phyloP scores from a whole-genome alignment of 768 basidiomycete species.

The Trametopsis cervina region DNA sequence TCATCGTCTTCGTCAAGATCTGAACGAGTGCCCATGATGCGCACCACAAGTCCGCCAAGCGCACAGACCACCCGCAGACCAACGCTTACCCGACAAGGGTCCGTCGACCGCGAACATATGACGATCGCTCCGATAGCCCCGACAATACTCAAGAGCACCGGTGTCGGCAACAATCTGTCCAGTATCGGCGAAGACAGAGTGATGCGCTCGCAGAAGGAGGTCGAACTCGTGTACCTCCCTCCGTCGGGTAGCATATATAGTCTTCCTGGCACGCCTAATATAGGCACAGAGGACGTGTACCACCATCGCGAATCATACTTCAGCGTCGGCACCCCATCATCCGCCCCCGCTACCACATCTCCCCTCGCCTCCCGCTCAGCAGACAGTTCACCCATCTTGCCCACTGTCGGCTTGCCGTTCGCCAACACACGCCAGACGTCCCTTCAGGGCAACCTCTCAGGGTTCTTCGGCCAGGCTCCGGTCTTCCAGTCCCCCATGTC shows the following conservation, averaged over 20 bases:
- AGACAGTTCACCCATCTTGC: constrained; percentile 14
- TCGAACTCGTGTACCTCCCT: constrained; percentile 71
- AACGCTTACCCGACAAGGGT: constrained; percentile 25
- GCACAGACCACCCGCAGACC: constrained; percentile 16
- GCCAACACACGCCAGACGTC: constrained; percentile 4
- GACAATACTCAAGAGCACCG: constrained; percentile 80
- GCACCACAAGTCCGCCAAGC: constrained; percentile 8
- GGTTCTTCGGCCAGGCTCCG: constrained; percentile 12
- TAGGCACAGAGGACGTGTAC: constrained; percentile 26
- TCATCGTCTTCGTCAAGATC: constrained; percentile 36
- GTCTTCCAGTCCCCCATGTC: constrained; percentile 16
- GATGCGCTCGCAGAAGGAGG: constrained; percentile 24
- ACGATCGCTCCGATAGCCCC: constrained; percentile 72
- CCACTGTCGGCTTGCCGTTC: constrained; percentile 14
- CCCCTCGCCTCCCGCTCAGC: constrained; percentile 14
- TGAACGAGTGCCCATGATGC: constrained; percentile 14
- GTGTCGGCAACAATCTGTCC: constrained; percentile 34
- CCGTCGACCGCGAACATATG: constrained; percentile 43
- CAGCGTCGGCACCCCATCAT: constrained; percentile 24
- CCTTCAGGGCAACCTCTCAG: constrained; percentile 4
- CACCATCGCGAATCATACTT: constrained; percentile 29
- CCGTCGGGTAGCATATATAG: constrained; percentile 28
- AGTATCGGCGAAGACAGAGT: constrained; percentile 22
- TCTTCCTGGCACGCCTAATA: constrained; percentile 17
- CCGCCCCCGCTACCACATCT: neutral